Conservation (phyloP, 2,329 filamentous ascomycete genomes). For the Ophiocordyceps unilateralis region DNA sequence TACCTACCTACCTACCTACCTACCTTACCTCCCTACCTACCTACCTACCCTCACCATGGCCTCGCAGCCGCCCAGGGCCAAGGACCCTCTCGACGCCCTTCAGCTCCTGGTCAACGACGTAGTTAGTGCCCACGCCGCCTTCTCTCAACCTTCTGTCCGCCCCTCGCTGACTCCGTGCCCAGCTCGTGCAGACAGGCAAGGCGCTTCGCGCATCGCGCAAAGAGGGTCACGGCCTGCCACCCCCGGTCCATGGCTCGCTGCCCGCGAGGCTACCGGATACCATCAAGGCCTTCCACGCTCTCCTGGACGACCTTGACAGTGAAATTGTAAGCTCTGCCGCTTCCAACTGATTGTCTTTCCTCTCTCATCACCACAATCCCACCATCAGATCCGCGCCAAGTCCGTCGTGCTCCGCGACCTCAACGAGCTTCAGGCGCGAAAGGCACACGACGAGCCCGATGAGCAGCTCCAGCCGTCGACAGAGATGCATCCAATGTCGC, state of each 20-base stretch:
- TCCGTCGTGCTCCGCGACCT: conserved; percentile 37
- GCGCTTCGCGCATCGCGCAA: conserved; percentile 31
- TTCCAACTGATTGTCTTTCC: too few relatives aligned
- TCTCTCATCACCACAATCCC: too few relatives aligned
- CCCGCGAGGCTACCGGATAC: conserved; percentile 27
- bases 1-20: too few relatives aligned
- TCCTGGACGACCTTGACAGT: conserved; percentile 37
- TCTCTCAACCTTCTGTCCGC: neutral
- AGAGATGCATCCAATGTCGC: conserved; percentile 8
- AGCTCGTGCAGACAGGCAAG: conserved; percentile 44
- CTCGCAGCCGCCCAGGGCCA: conserved; percentile 10
- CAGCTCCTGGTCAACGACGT: conserved; percentile 36
- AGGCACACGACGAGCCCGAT: conserved; percentile 5
- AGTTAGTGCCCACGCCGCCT: conserved; percentile 19
- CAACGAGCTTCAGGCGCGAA: conserved; percentile 17
- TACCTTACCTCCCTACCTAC: too few relatives aligned
- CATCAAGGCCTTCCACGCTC: conserved; percentile 31
- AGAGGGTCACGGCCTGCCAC: conserved; percentile 23
- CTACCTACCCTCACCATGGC: conserved; percentile 12
- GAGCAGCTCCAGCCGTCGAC: conserved; percentile 13
- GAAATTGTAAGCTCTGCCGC: conserved; percentile 6
- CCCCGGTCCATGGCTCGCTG: conserved; percentile 13
- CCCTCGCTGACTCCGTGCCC: neutral
- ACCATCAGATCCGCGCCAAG: conserved; percentile 27
- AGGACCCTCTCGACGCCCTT: conserved; percentile 28